Conservation (phyloP, 139 green algal genomes). For the Astrephomene gubernaculifera region DNA sequence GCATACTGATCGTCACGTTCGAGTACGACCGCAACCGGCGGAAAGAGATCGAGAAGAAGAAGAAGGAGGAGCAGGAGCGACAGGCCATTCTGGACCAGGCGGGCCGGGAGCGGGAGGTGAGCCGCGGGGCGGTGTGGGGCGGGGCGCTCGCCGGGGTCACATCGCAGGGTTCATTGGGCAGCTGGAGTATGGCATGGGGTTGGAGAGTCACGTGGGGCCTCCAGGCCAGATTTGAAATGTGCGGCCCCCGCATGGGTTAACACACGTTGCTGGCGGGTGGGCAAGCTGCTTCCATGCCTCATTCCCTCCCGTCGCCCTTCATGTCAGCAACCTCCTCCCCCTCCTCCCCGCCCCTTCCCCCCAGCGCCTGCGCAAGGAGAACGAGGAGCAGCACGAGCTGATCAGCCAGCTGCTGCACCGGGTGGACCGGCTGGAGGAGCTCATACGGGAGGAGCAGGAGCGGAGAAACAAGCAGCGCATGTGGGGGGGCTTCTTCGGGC, state of each 20-base stretch:
- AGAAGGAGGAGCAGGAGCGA: slow-evolving; percentile 57
- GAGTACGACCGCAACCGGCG: slow-evolving; percentile 63
- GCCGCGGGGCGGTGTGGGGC: too few species aligned
- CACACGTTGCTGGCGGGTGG: too few species aligned
- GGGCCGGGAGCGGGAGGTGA: slow-evolving; percentile 60
- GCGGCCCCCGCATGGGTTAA: too few species aligned
- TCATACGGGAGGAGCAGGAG: slow-evolving; percentile 42
- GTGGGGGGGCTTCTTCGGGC: slow-evolving; percentile 54
- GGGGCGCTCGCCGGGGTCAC: too few species aligned
- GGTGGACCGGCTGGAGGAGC: slow-evolving; percentile 56
- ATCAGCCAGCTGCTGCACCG: slow-evolving; percentile 55
- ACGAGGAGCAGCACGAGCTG: slow-evolving; percentile 62
- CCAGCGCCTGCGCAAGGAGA: slow-evolving; percentile 60
- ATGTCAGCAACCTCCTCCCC: neutral
- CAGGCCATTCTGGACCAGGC: slow-evolving; percentile 49
- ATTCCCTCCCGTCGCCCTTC: too few species aligned
- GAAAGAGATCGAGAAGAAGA: slow-evolving; percentile 71
- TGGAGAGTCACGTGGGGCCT: too few species aligned
- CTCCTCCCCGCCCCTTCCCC: neutral
- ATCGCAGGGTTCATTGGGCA: too few species aligned
- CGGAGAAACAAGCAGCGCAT: neutral
- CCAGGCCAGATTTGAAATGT: too few species aligned
- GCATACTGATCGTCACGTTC: slow-evolving; percentile 57
- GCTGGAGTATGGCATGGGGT: too few species aligned
- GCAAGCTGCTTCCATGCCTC: too few species aligned